Conservation (phyloP, 352 stramenopile genomes). For the Thalassiosira livingstoniorum region DNA sequence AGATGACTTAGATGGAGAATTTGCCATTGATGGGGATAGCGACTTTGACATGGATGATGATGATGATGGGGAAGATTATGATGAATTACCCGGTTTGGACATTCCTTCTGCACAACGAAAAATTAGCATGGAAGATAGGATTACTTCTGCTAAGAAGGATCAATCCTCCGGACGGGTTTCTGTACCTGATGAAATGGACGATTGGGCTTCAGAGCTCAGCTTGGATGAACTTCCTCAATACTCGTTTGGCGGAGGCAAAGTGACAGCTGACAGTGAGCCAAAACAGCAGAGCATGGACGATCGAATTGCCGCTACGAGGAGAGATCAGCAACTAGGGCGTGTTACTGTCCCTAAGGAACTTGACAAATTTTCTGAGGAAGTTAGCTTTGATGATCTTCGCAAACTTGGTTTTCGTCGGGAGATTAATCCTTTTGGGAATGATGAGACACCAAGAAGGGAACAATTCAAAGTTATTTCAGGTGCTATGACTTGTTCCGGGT, state of each 20-base stretch:
- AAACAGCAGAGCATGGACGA: conserved; percentile 70
- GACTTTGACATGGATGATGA: conserved; percentile 38
- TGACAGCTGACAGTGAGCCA: neutral
- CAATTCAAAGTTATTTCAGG: conserved; percentile 74
- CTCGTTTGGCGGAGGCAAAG: too few relatives aligned
- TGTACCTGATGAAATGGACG: conserved; percentile 65
- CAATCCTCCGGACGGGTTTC: conserved; percentile 61
- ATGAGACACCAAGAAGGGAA: conserved; percentile 74
- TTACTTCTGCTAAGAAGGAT: conserved; percentile 71
- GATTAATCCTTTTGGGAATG: conserved; percentile 80
- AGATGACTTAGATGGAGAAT: conserved; percentile 51
- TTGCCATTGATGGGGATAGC: conserved; percentile 54
- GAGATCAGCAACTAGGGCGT: conserved; percentile 63
- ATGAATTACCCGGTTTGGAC: conserved; percentile 36
- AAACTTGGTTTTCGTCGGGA: conserved; percentile 77
- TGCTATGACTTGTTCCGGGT: conserved; percentile 81
- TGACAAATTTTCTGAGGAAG: conserved; percentile 61
- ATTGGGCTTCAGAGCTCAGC: conserved; percentile 57
- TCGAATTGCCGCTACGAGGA: conserved; percentile 67
- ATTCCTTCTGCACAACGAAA: neutral
- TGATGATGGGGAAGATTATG: conserved; percentile 48
- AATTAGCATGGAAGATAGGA: conserved; percentile 75
- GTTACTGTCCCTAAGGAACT: conserved; percentile 67
- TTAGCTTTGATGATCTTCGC: conserved; percentile 57
- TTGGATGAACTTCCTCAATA: too few relatives aligned